phyloP scores from a whole-genome alignment of 805 yeast species.

The Cyberlindnera misumaiensis region DNA sequence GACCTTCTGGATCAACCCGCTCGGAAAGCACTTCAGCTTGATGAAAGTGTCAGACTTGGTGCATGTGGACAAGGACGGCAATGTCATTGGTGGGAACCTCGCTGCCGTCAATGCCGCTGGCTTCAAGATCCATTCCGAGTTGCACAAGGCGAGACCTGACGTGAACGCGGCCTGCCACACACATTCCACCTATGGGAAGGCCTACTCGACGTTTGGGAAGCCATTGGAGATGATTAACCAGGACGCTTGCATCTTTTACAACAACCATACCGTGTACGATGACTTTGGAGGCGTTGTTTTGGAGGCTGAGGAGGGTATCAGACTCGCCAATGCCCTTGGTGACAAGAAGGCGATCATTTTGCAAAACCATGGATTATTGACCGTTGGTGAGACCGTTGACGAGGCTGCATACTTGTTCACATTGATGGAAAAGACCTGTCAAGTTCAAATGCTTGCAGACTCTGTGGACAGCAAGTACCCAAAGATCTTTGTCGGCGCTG shows the following conservation, averaged over 20 bases:
- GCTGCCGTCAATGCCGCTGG: constrained; percentile 62
- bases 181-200: constrained; percentile 58
- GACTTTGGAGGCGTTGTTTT: constrained; percentile 78
- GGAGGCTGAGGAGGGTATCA: constrained; percentile 55
- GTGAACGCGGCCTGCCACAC: constrained; percentile 69
- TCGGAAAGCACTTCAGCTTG: constrained; percentile 67
- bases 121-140: constrained; percentile 59
- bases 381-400: constrained; percentile 64
- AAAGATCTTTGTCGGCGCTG: constrained; percentile 43
- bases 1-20: constrained; percentile 87
- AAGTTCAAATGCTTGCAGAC: constrained; percentile 60
- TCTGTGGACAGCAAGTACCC: constrained; percentile 34
- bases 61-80: constrained; percentile 55
- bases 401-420: constrained; percentile 67
- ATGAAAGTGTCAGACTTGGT: constrained; percentile 59
- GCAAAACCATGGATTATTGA: constrained; percentile 68
- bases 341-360: constrained; percentile 47
- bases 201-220: constrained; percentile 57
- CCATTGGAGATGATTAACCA: constrained; percentile 76
- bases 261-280: constrained; percentile 55
- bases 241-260: constrained; percentile 65
- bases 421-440: constrained; percentile 57
- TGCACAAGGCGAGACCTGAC: constrained; percentile 64
- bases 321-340: constrained; percentile 57
- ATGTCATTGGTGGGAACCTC: constrained; percentile 51